Percentiles rank a stretch among this genome's conserved stretches.
Conservation (phyloP, 345 rosid genomes). For the Anacardium occidentale region DNA sequence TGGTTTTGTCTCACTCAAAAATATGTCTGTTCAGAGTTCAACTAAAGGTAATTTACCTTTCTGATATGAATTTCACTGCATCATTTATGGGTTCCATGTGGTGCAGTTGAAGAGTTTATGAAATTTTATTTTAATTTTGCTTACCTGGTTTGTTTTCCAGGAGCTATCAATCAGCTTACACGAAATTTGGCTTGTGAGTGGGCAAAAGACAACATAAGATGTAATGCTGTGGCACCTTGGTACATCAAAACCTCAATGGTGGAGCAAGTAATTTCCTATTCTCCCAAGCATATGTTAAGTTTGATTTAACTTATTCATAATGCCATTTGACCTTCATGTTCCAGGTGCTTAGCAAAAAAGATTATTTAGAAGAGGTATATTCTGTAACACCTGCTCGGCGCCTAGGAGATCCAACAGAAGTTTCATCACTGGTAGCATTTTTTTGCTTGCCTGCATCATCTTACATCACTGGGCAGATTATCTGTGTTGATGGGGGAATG, state of each 20-base stretch:
- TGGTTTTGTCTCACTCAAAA: constrained; percentile 68
- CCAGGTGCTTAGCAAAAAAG: constrained; percentile 41
- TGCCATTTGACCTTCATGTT: constrained; percentile 2
- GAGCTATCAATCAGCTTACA: constrained; percentile 77
- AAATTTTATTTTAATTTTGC: not conserved
- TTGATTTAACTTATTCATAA: not conserved
- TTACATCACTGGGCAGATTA: constrained; percentile 72
- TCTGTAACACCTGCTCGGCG: constrained; percentile 59
- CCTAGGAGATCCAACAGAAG: constrained; percentile 59
- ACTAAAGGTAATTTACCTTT: constrained; percentile 39
- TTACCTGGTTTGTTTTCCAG: constrained; percentile 34
- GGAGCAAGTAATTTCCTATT: constrained; percentile 52
- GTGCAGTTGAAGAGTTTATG: not conserved
- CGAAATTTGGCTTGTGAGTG: constrained; percentile 78
- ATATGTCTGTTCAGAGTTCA: constrained; percentile 45
- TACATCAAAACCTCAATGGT: constrained; percentile 81
- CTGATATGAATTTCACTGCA: not conserved
- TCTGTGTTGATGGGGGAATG: constrained; percentile 67
- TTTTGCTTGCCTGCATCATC: constrained; percentile 78
- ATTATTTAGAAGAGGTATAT: constrained; percentile 52
- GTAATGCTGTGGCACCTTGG: constrained; percentile 90
- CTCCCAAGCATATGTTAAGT: not conserved
- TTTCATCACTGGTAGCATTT: constrained; percentile 69
- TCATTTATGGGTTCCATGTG: not conserved
- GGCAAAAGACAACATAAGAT: constrained; percentile 79